phyloP scores from a whole-genome alignment of 1,284 basidiomycete species.

The Quambalaria eucalypti region DNA sequence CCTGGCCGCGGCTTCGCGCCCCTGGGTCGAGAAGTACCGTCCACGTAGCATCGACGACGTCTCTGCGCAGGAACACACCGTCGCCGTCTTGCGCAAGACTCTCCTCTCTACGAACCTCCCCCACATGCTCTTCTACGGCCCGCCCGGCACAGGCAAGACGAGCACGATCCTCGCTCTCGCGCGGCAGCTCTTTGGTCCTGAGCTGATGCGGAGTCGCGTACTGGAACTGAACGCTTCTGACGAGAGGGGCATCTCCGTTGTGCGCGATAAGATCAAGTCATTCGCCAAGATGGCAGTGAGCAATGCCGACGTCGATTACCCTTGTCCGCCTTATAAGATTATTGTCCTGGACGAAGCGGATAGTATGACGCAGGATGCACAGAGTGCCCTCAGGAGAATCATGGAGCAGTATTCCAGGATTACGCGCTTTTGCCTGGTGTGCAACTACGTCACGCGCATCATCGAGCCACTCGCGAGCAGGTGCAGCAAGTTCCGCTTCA shows the following conservation, averaged over 20 bases:
- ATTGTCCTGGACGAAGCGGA: conserved; percentile 98
- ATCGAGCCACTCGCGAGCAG: conserved; percentile 98
- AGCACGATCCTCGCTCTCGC: conserved; percentile 93
- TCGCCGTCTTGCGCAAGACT: conserved; percentile 81
- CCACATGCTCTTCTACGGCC: conserved; percentile 99
- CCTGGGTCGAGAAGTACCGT: conserved; percentile 99
- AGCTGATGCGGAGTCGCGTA: conserved; percentile 84
- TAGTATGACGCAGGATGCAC: conserved; percentile 98
- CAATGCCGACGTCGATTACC: conserved; percentile 54
- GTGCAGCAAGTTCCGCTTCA: conserved; percentile 98
- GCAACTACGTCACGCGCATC: conserved; percentile 98
- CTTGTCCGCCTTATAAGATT: conserved; percentile 97
- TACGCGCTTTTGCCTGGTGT: conserved; percentile 94
- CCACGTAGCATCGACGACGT: conserved; percentile 97
- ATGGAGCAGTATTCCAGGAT: conserved; percentile 98
- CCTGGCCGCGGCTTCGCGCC: conserved; percentile 55
- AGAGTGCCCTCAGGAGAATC: conserved; percentile 86
- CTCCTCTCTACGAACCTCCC: conserved; percentile 91
- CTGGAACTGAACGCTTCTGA: conserved; percentile 99
- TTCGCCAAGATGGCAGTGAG: conserved; percentile 65
- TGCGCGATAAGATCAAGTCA: conserved; percentile 96
- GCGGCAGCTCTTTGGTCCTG: conserved; percentile 89
- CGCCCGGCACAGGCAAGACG: conserved; percentile 97
- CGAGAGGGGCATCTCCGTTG: conserved; percentile 90
- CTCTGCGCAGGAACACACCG: conserved; percentile 91